phyloP scores from a whole-genome alignment of 108 stramenopile species.

The Fistulifera solaris region DNA sequence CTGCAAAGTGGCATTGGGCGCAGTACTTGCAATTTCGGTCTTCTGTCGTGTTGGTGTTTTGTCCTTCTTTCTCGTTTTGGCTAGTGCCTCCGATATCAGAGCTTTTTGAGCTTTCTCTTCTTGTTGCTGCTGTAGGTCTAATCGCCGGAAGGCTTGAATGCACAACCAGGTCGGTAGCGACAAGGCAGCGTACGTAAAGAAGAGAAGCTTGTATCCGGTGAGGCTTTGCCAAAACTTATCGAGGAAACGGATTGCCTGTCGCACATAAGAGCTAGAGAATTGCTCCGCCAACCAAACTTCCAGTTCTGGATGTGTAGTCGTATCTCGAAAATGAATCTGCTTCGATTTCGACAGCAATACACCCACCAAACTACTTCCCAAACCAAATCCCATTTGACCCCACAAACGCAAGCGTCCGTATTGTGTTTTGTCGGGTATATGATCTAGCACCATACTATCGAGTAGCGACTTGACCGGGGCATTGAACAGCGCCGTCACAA shows the following conservation, averaged over 20 bases:
- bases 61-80: not conserved
- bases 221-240: constrained; percentile 36
- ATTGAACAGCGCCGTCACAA: constrained; percentile 84
- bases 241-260: constrained; percentile 1
- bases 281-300: not conserved
- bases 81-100: not conserved
- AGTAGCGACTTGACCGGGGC: constrained; percentile 92
- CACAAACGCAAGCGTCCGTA: constrained; percentile 89
- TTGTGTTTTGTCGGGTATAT: constrained; percentile 51
- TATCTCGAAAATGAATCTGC: constrained; percentile 12
- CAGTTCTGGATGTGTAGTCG: not conserved
- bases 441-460: constrained; percentile 82
- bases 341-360: constrained; percentile 28
- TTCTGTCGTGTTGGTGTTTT: constrained; percentile 12
- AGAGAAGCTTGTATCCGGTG: constrained; percentile 69
- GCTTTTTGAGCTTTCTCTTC: not conserved
- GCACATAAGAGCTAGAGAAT: constrained; percentile 2
- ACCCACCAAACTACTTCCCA: constrained; percentile 69
- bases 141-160: constrained; percentile 49
- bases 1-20: no score
- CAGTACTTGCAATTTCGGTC: constrained; percentile 45
- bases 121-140: constrained; percentile 22
- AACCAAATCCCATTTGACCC: constrained; percentile 94
- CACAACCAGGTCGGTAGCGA: constrained; percentile 63
- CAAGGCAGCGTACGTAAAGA: constrained; percentile 55